Base-by-base conservation (phyloP, 75 land plant genomes). In the Sequoiadendron giganteum region DNA sequence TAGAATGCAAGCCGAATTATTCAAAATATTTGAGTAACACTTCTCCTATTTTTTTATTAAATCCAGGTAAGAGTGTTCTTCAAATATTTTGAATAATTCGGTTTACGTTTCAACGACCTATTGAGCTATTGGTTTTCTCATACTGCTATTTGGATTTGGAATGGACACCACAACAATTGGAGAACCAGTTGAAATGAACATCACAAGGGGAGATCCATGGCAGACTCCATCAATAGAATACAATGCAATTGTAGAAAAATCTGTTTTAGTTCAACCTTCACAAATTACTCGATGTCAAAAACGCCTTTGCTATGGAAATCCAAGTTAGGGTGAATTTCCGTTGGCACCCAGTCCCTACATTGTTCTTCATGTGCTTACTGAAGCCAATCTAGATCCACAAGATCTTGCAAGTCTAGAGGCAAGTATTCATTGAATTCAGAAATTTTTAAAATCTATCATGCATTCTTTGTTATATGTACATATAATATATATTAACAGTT, bases 371-470 rank as follows among this genome's bases (percentile, higher is more conserved):
- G 95, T 96, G 56, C 95, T 96, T n/a, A 93, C 95, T 15, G 93
- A 88, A 21, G 93, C 95, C 92, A 85, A 93, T 86, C 88, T 97
- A 84, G 95, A 94, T 49, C 94, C 98, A 19, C 92, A 94, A 65
- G 98, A 97, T 87, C 97, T 97, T 85, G 97, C 98, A 6, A 93
- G 93, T 9, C 94, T 97, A 34, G 98, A 97, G 98, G 98, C 93
- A 91, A 90, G 93, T 87, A 86, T 76, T 77, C 86, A 36, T 39
- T 30, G 54, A 34, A 7, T 11, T 80, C 40, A 40, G 85, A 85
- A 52, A 83, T 28, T 36, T 38, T 80, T 85, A 6, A 49, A 13
- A 19, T 86, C 38, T 83, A 54, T 86, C 79, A 2, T 18, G 58
- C 47, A 55, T 36, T 21, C 54, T 72, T 56, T 16, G 42, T 30